Conservation (phyloP, 768 basidiomycete species). For the Podaxis mareebaensis region DNA sequence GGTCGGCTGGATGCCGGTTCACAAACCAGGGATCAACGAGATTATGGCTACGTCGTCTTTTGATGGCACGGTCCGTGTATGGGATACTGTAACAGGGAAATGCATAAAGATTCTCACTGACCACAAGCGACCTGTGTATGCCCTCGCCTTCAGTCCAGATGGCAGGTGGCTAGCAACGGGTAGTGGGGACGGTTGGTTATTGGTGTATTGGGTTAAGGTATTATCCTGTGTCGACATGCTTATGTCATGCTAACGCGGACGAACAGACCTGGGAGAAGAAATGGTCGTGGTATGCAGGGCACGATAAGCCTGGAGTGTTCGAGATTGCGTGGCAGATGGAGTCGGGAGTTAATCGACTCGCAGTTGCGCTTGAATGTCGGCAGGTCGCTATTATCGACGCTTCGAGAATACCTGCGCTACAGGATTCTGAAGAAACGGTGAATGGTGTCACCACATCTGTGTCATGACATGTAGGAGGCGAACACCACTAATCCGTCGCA, state of each 20-base stretch:
- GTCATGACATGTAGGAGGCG: background rate
- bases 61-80: conserved; percentile 77
- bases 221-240: conserved; percentile 20
- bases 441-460: background rate
- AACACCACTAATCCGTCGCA: background rate
- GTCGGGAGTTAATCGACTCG: conserved; percentile 58
- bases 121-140: conserved; percentile 72
- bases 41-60: conserved; percentile 78
- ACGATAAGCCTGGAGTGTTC: conserved; percentile 65
- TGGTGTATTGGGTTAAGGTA: conserved; percentile 72
- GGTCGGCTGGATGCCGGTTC: conserved; percentile 68
- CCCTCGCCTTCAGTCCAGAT: conserved; percentile 73
- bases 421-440: conserved; percentile 3
- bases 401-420: conserved; percentile 18
- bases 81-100: conserved; percentile 78
- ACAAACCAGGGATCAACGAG: conserved; percentile 50
- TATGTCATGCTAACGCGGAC: conserved; percentile 18
- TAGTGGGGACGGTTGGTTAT: conserved; percentile 75
- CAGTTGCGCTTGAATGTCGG: conserved; percentile 67
- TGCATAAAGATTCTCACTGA: conserved; percentile 73
- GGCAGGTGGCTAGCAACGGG: conserved; percentile 76
- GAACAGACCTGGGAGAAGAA: conserved; percentile 45
- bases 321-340: conserved; percentile 74
- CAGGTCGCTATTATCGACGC: conserved; percentile 67
- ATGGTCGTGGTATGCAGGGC: conserved; percentile 67